Conservation (phyloP, 169 alveolate genomes). For the Fabrea salina region DNA sequence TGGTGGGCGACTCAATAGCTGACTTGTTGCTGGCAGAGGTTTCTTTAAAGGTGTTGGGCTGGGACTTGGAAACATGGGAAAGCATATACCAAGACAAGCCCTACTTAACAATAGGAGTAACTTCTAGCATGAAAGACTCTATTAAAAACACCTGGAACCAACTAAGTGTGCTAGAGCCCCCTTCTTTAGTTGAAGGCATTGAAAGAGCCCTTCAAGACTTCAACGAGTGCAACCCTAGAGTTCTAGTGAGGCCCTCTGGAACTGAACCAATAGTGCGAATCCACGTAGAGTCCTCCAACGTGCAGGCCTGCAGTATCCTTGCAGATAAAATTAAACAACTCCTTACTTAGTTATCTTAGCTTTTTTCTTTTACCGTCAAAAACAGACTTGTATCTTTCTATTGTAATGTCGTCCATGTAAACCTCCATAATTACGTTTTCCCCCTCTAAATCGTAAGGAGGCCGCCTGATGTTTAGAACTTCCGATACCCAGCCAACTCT, state of each 20-base stretch:
- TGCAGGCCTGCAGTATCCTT: constrained; percentile 7
- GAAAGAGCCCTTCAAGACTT: constrained; percentile 40
- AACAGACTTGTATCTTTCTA: neutral
- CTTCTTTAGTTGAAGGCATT: constrained; percentile 53
- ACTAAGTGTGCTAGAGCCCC: constrained; percentile 41
- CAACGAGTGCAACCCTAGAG: constrained; percentile 47
- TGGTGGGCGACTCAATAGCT: constrained; percentile 21
- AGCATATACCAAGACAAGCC: constrained; percentile 8
- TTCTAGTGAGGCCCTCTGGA: constrained; percentile 72
- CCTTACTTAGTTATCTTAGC: constrained; percentile 18
- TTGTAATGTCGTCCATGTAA: neutral
- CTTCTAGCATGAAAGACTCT: neutral
- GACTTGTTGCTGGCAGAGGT: constrained; percentile 14
- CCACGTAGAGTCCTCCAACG: constrained; percentile 51
- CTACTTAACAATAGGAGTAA: neutral
- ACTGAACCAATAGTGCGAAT: constrained; percentile 73
- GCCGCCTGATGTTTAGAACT: neutral
- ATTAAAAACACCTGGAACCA: neutral
- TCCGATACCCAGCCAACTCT: constrained; percentile 10
- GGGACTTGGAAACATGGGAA: neutral
- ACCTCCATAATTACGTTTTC: neutral
- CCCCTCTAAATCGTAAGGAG: neutral
- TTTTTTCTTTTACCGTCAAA: constrained; percentile 6
- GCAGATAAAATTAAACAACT: neutral
- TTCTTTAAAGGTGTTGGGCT: neutral